phyloP scores from a whole-genome alignment of 129 eudicot species.

The carrot (Daucus carota) region DH1_v3.0 NC_030389.2:42827001-42827500 shows the following conservation, averaged over 20 bases:
- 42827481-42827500: conserved; percentile 38
- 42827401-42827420: conserved; percentile 49
- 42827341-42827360: conserved; percentile 60
- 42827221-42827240: conserved; percentile 52
- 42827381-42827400: conserved; percentile 91
- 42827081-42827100: conserved; percentile 51
- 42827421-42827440: conserved; percentile 37
- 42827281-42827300: conserved; percentile 63
- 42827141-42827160: conserved; percentile 79
- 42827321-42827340: conserved; percentile 42
- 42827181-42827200: conserved; percentile 72
- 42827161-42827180: conserved; percentile 54
- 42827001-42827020: conserved; percentile 44
- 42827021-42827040: conserved; percentile 42
- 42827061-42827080: conserved; percentile 68
- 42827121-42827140: conserved; percentile 36
- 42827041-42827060: conserved; percentile 65
- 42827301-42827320: conserved; percentile 59
- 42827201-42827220: conserved; percentile 61
- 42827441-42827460: conserved; percentile 60
- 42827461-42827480: conserved; percentile 51
- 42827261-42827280: conserved; percentile 37
- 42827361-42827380: conserved; percentile 26
- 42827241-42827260: conserved; percentile 52
- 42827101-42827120: conserved; percentile 51